Evolutionary conservation across 345 rosid genomes (phyloP).

Genomic region (Raphanus raphanistrum): DNA sequence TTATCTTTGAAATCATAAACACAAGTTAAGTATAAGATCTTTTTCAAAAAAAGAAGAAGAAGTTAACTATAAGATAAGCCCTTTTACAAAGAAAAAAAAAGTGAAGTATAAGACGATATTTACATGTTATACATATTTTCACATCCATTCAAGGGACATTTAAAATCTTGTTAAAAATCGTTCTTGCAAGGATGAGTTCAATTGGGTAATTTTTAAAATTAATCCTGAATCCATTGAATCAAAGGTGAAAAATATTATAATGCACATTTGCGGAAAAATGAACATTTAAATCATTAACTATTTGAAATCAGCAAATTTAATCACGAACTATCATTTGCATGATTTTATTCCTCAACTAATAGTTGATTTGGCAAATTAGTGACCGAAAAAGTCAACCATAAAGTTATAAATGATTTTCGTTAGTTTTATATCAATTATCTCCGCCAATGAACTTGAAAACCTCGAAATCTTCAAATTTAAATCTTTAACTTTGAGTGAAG

Average conservation of each 20-base stretch:
- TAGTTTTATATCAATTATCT: no score
- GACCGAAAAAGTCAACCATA: no score
- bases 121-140: background rate
- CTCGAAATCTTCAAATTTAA: no score
- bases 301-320: no score
- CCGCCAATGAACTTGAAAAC: no score
- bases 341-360: no score
- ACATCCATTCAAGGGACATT: background rate
- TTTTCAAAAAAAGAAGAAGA: background rate
- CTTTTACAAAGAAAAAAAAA: no score
- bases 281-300: no score
- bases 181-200: background rate
- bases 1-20: background rate
- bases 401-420: no score
- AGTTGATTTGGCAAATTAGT: no score
- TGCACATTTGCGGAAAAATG: background rate
- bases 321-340: no score
- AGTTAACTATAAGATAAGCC: background rate
- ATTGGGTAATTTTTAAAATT: background rate
- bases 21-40: background rate
- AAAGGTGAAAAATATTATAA: background rate
- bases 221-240: background rate
- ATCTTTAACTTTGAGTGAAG: no score
- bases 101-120: background rate
- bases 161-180: background rate